Percentiles rank a stretch among this genome's conserved stretches.
Conservation (phyloP, 1,284 basidiomycete genomes). For the Caloboletus firmus region DNA sequence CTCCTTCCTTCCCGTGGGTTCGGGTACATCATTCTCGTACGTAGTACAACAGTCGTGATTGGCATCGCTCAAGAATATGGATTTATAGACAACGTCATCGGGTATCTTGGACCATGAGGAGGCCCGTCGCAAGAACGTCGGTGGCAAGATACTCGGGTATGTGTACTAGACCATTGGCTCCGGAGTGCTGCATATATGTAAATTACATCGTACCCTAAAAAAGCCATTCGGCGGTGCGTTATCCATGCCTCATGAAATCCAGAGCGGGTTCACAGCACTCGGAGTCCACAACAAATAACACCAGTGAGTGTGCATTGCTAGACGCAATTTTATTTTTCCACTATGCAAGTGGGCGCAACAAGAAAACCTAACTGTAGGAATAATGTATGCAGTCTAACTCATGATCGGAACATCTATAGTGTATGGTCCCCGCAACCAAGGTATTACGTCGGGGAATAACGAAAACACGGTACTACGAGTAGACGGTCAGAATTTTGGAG, state of each 20-base stretch:
- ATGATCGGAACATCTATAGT: conserved; percentile 10
- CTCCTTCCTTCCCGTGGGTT: conserved; percentile 94
- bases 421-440: not conserved
- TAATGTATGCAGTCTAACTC: not conserved
- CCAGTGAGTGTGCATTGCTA: too few relatives aligned
- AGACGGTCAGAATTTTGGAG: not conserved
- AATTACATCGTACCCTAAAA: conserved; percentile 20
- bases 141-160: conserved; percentile 87
- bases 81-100: conserved; percentile 84
- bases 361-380: not conserved
- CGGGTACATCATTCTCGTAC: conserved; percentile 90
- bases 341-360: not conserved
- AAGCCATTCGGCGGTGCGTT: not conserved
- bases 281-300: not conserved
- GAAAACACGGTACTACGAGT: conserved; percentile 1
- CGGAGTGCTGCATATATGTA: conserved; percentile 20
- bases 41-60: conserved; percentile 24
- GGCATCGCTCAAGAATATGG: conserved; percentile 1
- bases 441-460: conserved; percentile 12
- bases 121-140: conserved; percentile 97
- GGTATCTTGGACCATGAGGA: conserved; percentile 99
- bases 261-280: too few relatives aligned
- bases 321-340: not conserved
- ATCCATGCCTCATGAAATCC: not conserved
- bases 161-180: conserved; percentile 58